Evolutionary conservation across 495 filamentous ascomycete genomes (phyloP), one percentile per base, ranked within the genome.

Genomic region (Xylaria bambusicola): DNA sequence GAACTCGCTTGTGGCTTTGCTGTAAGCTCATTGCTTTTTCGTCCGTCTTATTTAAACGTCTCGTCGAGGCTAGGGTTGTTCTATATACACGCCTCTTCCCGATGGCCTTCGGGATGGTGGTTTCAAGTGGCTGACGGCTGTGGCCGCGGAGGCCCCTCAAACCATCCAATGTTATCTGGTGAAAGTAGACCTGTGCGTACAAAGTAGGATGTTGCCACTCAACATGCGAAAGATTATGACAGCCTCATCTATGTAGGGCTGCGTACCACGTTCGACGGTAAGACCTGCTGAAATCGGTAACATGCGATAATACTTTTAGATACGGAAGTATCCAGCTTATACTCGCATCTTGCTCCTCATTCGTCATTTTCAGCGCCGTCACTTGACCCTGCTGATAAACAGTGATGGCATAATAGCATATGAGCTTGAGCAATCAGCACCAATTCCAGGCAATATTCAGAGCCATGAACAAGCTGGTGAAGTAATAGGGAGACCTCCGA

Each of bases 21-120:
- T n/a, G n/a, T 23, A 33, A 33, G 12, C 12, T 3, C 44, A 18
- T 31, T 51, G 15, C 56, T 29, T 58, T 51, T 46, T 15, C 36
- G 23, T 9, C 45, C 26, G 6, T 17, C 8, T 21, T 31, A 35
- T 24, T 24, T 5, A 23, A 58, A 33, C 36, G 36, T 44, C 23
- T 42, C 24, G 38, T 33, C 5, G 46, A 20, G 20, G 18, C 46
- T 24, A 24, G 56, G 46, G 5, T 57, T 27, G 23, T 21, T 42
- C 45, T 50, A 58, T 41, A 29, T 29, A 42, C 56, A 58, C 56
- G 1, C 56, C 56, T 35, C 9, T 7, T 51, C 17, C 7, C 6
- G 1, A 48, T 35, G 21, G 33, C 12, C 18, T 12, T 27, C 1
- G 20, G 33, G 8, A 26, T 47, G 35, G 26, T 17, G 8, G 44